Base-by-base conservation (phyloP, 768 basidiomycete genomes). In the Pleurotus giganteus region DNA sequence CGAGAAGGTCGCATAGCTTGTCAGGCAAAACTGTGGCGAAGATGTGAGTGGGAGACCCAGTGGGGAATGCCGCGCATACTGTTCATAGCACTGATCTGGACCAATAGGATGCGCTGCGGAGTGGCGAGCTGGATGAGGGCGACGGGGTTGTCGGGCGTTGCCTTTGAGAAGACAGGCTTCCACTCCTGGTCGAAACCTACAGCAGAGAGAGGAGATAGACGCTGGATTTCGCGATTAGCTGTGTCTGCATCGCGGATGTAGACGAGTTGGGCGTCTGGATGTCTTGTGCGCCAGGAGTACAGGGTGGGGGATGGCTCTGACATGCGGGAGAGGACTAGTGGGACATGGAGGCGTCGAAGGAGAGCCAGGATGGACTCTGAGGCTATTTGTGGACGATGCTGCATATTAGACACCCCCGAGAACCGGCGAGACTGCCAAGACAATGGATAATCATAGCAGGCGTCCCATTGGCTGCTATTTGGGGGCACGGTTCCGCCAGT, bases 161-260 rank as follows among this genome's bases (percentile, higher is more conserved):
- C 82, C 63, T 81, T 84, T 43, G 60, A 58, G 60, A 69, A 83
- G 17, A 63, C 81, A 0, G 91, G 91, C 57, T 78, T 82, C 89
- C 91, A 92, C 68, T 93, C 91, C 32, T 89, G 73, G 63, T 93
- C 91, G 58, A 92, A 84, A 24, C 91, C 91, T 47, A 81, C 39
- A 42, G 27, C 52, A 17, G 52, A 24, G 36, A 53, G 39, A 43
- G 42, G 13, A 9, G 24, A 27, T 12, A 42, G 11, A 9, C 52
- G 52, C 11, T 44, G 24, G 21, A 53, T 41, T 32, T 42, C 52
- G 11, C 12, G 27, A 19, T 42, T 53, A 42, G 39, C 52, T 19
- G 26, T 12, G 23, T 41, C 31, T 23, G 57, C 54, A 56, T 71
- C 64, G n/a, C 66, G 68, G 12, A 75, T 65, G 56, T 80, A 79